phyloP scores from a whole-genome alignment of 345 rosid genomes.

The Raphanus raphanistrum region DNA sequence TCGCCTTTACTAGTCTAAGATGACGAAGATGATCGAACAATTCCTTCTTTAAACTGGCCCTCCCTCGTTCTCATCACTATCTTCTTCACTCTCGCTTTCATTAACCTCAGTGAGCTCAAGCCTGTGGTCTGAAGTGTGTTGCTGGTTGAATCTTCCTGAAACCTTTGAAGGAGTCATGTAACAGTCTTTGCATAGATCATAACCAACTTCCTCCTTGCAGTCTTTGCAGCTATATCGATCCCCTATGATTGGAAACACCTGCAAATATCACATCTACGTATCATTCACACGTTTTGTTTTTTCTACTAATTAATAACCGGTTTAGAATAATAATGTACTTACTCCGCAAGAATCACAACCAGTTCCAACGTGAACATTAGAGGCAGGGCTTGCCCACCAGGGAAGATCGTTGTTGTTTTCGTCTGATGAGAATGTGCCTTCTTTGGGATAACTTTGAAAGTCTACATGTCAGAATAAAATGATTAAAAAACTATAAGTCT shows the following conservation, averaged over 20 bases:
- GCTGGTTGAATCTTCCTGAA: slow-evolving; percentile 89
- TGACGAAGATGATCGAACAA: too few relatives aligned
- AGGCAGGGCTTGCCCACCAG: too few relatives aligned
- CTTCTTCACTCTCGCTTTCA: not conserved
- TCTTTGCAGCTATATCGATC: slow-evolving; percentile 68
- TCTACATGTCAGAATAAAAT: slow-evolving; percentile 42
- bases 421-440: too few relatives aligned
- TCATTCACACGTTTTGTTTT: not conserved
- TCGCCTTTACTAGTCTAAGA: too few relatives aligned
- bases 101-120: slow-evolving; percentile 28
- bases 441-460: too few relatives aligned
- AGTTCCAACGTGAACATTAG: not conserved
- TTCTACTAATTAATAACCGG: not conserved
- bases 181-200: slow-evolving; percentile 84
- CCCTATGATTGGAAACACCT: slow-evolving; percentile 74
- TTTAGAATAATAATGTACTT: slow-evolving; percentile 10
- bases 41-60: too few relatives aligned
- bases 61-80: slow-evolving; percentile 26
- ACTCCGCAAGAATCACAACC: slow-evolving; percentile 81
- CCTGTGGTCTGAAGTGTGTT: slow-evolving; percentile 77
- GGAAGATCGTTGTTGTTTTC: too few relatives aligned
- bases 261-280: slow-evolving; percentile 14
- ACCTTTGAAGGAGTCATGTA: slow-evolving; percentile 52
- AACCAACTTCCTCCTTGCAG: slow-evolving; percentile 64
- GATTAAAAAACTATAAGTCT: slow-evolving; percentile 12